These are phyloP conservation scores for Lactarius sp. DNA, from an alignment of 768 basidiomycete genomes.

Conservation along the genomic window DNA sequence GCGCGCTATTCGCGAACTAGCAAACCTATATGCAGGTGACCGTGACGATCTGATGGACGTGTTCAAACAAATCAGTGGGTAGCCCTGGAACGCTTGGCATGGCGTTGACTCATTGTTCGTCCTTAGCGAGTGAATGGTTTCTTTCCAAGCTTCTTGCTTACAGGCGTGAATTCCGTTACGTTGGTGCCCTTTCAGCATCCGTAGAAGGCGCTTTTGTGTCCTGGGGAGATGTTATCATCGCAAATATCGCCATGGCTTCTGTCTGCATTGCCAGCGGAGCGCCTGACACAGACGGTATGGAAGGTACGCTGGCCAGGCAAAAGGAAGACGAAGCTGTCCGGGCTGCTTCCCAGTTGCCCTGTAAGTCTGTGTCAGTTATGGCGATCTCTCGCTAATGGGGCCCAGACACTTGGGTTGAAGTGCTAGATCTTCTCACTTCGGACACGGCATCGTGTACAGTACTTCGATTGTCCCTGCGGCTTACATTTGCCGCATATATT, in stretches of 20 bases:
- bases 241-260: slow-evolving; percentile 43
- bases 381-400: slow-evolving; percentile 17
- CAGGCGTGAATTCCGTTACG: slow-evolving; percentile 44
- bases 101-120: background rate
- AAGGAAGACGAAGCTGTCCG: slow-evolving; percentile 48
- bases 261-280: slow-evolving; percentile 32
- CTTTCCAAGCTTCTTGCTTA: slow-evolving; percentile 43
- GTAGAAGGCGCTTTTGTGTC: slow-evolving; percentile 31
- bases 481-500: slow-evolving; percentile 53
- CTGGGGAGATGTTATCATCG: slow-evolving; percentile 61
- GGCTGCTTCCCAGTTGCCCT: slow-evolving; percentile 66
- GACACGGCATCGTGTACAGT: slow-evolving; percentile 53
- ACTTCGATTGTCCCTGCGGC: slow-evolving; percentile 50
- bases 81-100: background rate
- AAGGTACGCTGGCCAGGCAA: slow-evolving; percentile 36
- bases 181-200: slow-evolving; percentile 33
- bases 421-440: slow-evolving; percentile 45
- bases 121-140: slow-evolving; percentile 8
- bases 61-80: slow-evolving; percentile 15
- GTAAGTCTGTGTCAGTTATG: slow-evolving; percentile 33
- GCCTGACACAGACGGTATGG: slow-evolving; percentile 6
- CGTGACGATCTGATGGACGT: slow-evolving; percentile 4
- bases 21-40: background rate
- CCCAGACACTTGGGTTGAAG: slow-evolving; percentile 50
- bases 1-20: slow-evolving; percentile 4